Base-by-base conservation (phyloP, 2,329 filamentous ascomycete genomes). In the Scedosporium apiospermum region DNA sequence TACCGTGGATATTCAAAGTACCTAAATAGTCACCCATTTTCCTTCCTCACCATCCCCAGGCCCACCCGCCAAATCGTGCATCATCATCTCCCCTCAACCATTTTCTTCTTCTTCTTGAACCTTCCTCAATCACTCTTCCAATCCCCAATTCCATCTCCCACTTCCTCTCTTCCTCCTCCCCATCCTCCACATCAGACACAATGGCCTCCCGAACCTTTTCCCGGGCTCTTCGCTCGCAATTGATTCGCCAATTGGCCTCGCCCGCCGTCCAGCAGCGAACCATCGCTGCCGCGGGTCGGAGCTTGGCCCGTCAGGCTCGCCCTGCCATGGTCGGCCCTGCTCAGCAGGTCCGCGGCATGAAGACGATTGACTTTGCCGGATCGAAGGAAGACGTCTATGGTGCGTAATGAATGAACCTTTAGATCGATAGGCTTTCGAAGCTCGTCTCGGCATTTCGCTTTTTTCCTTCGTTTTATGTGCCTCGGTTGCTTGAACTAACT, bases 351-450 rank as follows among this genome's bases (percentile, higher is more conserved):
- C 89, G 95, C 75, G 95, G 95, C 77, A 80, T 96, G 74, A 98
- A 99, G 91, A 97, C 93, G 71, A 93, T 99, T 78, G 93, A 98
- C 87, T 99, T 99, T 78, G 95, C 95, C 69, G 95, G 92, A 73
- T 84, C 85, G 75, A 93, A 96, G 82, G 95, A 99, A 86, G 86
- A 88, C 69, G 95, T 99, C 76, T 97, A 90, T 76, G 91, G 91
- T 96, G 79, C 71, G 84, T 73, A 66, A 38, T 38, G 34, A 66
- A 38, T 38, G 34, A 38, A 38, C 4, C 34, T 51, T 51, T 34
- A 1, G 12, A n/a, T 41, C 10, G 16, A 58, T 58, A 6, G 3
- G 21, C 57, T 27, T 38, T 27, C 53, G 18, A 6, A 55, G 18
- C 51, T 55, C 46, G 27, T 46, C 38, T 46, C 16, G 26, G 58